A percentile compares a stretch with the other conserved stretches of the same genome.
Evolutionary conservation across 164 flowering plant species (phyloP).

Genomic region (Warburgia ugandensis): DNA sequence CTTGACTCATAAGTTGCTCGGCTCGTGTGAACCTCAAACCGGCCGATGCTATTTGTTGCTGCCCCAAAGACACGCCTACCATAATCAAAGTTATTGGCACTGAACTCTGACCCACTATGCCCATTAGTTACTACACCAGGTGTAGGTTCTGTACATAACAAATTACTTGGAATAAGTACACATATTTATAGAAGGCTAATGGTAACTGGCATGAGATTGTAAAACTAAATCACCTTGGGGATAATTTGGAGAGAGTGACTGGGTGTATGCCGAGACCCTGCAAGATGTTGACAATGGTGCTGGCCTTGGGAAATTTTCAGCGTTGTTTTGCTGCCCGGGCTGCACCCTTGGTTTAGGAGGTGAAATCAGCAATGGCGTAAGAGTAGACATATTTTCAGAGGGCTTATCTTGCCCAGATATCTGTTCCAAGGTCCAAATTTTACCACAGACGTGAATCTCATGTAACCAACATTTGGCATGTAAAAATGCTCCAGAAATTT

Average conservation of each 20-base stretch:
- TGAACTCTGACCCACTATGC: conserved; percentile 31
- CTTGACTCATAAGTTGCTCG: conserved; percentile 25
- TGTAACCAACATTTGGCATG: background rate
- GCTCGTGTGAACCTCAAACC: conserved; percentile 29
- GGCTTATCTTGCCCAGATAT: conserved; percentile 72
- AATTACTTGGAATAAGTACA: background rate
- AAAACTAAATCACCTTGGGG: conserved; percentile 28
- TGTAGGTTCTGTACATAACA: conserved; percentile 26
- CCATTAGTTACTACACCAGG: conserved; percentile 40
- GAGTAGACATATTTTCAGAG: conserved; percentile 19
- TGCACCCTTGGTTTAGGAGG: conserved; percentile 25
- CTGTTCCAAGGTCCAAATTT: conserved; percentile 29
- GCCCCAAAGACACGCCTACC: conserved; percentile 40
- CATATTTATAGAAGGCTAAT: background rate
- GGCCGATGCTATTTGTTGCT: conserved; percentile 32
- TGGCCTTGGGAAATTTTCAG: conserved; percentile 24
- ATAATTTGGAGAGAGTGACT: conserved; percentile 10
- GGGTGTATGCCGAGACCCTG: conserved; percentile 22
- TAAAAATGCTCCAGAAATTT: no score
- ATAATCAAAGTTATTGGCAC: conserved; percentile 32
- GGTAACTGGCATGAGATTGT: background rate
- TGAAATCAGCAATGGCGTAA: conserved; percentile 13
- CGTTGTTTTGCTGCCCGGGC: conserved; percentile 14
- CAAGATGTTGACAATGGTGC: conserved; percentile 12
- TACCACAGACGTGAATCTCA: background rate